Conservation (phyloP, 352 stramenopile species). For the Pelagophyceae sp. region DNA sequence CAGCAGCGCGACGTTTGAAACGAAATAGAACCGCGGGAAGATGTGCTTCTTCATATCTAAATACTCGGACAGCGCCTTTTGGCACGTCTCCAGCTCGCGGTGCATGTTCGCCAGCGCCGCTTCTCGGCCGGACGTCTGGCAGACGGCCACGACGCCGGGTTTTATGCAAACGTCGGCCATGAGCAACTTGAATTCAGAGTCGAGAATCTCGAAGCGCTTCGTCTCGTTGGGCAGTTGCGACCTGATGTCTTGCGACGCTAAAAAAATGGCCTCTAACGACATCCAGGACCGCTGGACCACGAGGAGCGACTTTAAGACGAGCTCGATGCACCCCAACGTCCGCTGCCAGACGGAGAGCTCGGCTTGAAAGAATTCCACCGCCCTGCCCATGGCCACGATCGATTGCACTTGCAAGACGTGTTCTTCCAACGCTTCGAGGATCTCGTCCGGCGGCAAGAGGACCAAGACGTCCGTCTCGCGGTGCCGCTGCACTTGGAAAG, state of each 20-base stretch:
- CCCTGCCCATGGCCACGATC: constrained; percentile 73
- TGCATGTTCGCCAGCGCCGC: constrained; percentile 57
- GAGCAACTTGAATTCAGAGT: constrained; percentile 56
- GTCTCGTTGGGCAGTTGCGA: constrained; percentile 68
- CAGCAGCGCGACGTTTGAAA: constrained; percentile 72
- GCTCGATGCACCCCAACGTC: constrained; percentile 68
- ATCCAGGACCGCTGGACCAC: constrained; percentile 68
- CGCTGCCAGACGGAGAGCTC: constrained; percentile 72
- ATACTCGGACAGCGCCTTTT: constrained; percentile 78
- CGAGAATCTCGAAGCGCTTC: constrained; percentile 69
- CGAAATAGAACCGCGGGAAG: constrained; percentile 80
- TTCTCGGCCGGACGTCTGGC: constrained; percentile 61
- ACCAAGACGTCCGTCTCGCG: constrained; percentile 63
- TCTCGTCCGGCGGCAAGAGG: constrained; percentile 59
- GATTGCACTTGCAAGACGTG: constrained; percentile 74
- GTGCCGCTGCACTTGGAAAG: constrained; percentile 66
- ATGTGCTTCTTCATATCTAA: constrained; percentile 80
- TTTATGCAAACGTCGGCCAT: constrained; percentile 62
- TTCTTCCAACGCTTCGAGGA: constrained; percentile 75
- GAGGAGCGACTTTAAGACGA: constrained; percentile 71
- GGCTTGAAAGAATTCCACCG: constrained; percentile 72
- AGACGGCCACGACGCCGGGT: constrained; percentile 45
- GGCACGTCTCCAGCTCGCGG: constrained; percentile 68
- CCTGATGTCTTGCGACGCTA: constrained; percentile 68
- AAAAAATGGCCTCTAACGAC: constrained; percentile 74